Evolutionary conservation across 192 early-diverging fungal species (phyloP).

Genomic region (Geranomyces variabilis): DNA sequence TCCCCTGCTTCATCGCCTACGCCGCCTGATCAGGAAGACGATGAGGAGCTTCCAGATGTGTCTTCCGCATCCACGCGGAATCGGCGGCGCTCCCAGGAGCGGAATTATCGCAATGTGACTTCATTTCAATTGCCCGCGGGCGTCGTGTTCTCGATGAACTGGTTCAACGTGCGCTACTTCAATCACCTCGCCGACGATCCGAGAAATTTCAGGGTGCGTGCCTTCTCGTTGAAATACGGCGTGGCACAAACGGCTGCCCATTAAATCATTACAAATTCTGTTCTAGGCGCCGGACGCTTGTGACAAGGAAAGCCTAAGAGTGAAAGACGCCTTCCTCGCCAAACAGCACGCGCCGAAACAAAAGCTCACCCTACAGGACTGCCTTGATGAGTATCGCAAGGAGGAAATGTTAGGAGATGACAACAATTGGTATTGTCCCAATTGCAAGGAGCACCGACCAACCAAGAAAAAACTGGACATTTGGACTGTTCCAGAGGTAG

Average conservation of each 20-base stretch:
- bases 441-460: slow-evolving; percentile 73
- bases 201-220: background rate
- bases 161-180: background rate
- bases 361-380: slow-evolving; percentile 65
- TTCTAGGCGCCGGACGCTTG: too few relatives aligned
- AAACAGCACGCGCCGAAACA: slow-evolving; percentile 29
- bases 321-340: background rate
- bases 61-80: too few relatives aligned
- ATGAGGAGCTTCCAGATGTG: too few relatives aligned
- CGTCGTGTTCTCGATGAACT: background rate
- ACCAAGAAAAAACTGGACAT: slow-evolving; percentile 82
- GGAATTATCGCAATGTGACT: background rate
- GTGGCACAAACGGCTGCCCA: too few relatives aligned
- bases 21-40: too few relatives aligned
- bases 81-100: too few relatives aligned
- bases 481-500: slow-evolving; percentile 73
- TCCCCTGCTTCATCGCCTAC: too few relatives aligned
- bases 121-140: background rate
- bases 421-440: slow-evolving; percentile 79
- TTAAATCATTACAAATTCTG: too few relatives aligned
- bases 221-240: too few relatives aligned
- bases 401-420: slow-evolving; percentile 76
- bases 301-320: background rate
- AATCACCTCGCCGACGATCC: background rate
- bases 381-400: slow-evolving; percentile 73